A percentile compares a stretch with the other conserved stretches of the same genome.
Evolutionary conservation across 805 yeast species (phyloP).

Genomic region (Suhomyces kilbournensis): DNA sequence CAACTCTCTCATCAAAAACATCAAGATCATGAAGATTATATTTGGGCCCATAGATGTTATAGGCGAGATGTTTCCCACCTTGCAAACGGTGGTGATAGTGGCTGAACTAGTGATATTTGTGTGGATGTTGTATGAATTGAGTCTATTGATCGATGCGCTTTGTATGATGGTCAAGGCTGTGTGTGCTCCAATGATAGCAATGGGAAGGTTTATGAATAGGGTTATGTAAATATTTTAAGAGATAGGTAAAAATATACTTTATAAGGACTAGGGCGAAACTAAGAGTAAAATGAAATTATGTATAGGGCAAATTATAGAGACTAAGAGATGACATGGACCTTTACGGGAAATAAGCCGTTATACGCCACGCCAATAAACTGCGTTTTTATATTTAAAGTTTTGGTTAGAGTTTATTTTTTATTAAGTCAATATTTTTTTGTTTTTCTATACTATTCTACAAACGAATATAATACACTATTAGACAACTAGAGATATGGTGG

Average conservation of each 20-base stretch:
- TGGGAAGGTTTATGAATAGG: conserved; percentile 43
- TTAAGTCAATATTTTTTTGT: not conserved
- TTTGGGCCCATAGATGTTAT: conserved; percentile 42
- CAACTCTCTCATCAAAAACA: conserved; percentile 30
- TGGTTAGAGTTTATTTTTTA: not conserved
- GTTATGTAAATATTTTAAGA: conserved; percentile 23
- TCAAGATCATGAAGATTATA: conserved; percentile 33
- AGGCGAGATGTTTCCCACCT: conserved; percentile 33
- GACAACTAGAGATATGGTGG: not conserved
- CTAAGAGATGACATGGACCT: too few species aligned
- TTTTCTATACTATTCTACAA: not conserved
- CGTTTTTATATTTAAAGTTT: not conserved
- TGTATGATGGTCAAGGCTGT: conserved; percentile 45
- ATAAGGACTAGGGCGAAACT: not conserved
- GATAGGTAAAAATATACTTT: not conserved
- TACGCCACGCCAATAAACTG: not conserved
- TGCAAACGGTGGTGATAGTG: conserved; percentile 40
- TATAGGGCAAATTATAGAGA: too few species aligned
- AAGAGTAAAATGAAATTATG: not conserved
- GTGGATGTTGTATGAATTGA: conserved; percentile 42
- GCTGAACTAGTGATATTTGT: conserved; percentile 36
- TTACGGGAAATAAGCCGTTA: too few species aligned
- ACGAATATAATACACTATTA: not conserved
- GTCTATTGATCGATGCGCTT: conserved; percentile 40
- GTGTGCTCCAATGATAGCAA: conserved; percentile 46